phyloP scores from a whole-genome alignment of 768 basidiomycete genomes.

The Thelephora aurantiotincta region DNA sequence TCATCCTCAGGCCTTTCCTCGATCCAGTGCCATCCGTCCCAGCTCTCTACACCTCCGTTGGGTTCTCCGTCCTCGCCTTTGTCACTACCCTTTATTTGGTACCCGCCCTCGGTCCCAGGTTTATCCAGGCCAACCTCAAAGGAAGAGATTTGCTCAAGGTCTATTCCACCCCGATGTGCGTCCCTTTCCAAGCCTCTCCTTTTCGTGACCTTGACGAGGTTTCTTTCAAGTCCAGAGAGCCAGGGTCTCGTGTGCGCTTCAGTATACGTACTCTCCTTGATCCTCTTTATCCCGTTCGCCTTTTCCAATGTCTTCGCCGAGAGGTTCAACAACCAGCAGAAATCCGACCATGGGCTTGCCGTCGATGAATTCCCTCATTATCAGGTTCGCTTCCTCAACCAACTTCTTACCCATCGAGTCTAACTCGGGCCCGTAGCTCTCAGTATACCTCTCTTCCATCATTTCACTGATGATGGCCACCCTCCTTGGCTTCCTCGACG shows the following conservation, averaged over 20 bases:
- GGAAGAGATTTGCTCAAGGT: conserved; percentile 83
- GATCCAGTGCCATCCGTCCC: conserved; percentile 58
- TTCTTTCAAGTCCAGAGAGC: conserved; percentile 67
- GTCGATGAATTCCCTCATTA: conserved; percentile 65
- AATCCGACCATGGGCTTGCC: conserved; percentile 43
- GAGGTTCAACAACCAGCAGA: conserved; percentile 35
- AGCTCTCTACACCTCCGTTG: conserved; percentile 63
- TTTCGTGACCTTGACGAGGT: not conserved
- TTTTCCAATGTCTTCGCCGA: conserved; percentile 42
- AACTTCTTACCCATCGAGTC: not conserved
- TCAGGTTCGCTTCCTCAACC: conserved; percentile 34
- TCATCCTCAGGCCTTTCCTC: conserved; percentile 56
- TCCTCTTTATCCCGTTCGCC: conserved; percentile 90
- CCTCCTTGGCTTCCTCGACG: conserved; percentile 90
- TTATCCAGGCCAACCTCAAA: conserved; percentile 69
- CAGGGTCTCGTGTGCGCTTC: conserved; percentile 84
- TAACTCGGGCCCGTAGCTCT: conserved; percentile 34
- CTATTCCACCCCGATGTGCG: conserved; percentile 59
- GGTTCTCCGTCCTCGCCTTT: conserved; percentile 77
- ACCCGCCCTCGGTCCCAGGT: conserved; percentile 70
- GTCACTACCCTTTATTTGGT: conserved; percentile 62
- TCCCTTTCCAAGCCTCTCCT: not conserved
- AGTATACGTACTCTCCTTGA: conserved; percentile 75
- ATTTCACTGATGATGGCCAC: conserved; percentile 90
- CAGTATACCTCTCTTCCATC: conserved; percentile 85